A percentile compares a stretch with the other conserved stretches of the same genome.
phyloP scores from a whole-genome alignment of 83 land plant genomes.

The Thuja plicata region DNA sequence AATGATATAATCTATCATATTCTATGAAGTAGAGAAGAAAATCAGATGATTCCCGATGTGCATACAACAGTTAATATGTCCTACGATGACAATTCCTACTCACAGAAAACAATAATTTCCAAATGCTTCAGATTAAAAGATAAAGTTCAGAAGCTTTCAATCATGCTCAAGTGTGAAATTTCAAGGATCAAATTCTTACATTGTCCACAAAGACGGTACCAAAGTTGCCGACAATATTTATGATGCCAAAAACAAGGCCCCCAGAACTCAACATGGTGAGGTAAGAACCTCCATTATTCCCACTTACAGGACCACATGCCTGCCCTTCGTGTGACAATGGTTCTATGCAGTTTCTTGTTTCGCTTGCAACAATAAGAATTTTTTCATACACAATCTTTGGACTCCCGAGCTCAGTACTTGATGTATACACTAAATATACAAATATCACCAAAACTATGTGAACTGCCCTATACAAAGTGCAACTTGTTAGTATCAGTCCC shows the following conservation, averaged over 20 bases:
- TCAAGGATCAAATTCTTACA: slow-evolving; percentile 46
- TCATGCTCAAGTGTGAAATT: not conserved
- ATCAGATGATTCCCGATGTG: not conserved
- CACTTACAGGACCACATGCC: slow-evolving; percentile 92
- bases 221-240: slow-evolving; percentile 95
- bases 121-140: not conserved
- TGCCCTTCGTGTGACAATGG: slow-evolving; percentile 66
- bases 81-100: not conserved
- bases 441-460: slow-evolving; percentile 92
- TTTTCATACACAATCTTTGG: slow-evolving; percentile 77
- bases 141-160: not conserved
- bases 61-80: not conserved
- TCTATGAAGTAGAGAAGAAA: not conserved
- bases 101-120: not conserved
- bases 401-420: slow-evolving; percentile 89
- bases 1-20: not conserved
- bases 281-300: slow-evolving; percentile 86
- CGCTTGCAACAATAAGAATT: slow-evolving; percentile 57
- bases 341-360: slow-evolving; percentile 55
- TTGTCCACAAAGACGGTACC: slow-evolving; percentile 99
- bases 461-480: slow-evolving; percentile 40
- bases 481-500: not conserved
- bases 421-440: slow-evolving; percentile 82
- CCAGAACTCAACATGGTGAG: slow-evolving; percentile 96
- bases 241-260: slow-evolving; percentile 93